Conservation (phyloP, 257 asterid genomes). For the Henckelia pumila region DNA sequence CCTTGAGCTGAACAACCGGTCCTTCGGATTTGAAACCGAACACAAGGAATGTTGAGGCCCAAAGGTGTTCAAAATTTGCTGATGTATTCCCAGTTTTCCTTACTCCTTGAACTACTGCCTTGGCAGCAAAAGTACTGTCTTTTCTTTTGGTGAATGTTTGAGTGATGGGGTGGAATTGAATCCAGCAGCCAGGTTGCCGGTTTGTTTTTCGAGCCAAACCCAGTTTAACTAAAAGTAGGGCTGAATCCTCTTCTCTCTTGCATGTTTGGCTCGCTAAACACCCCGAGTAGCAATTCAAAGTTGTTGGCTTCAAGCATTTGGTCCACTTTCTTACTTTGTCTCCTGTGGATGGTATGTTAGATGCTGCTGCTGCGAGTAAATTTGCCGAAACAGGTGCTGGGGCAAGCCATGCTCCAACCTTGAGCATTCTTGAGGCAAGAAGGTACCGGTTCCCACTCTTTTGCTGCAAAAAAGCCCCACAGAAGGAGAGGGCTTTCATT, state of each 20-base stretch:
- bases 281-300: slow-evolving; percentile 48
- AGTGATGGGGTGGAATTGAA: slow-evolving; percentile 74
- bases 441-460: slow-evolving; percentile 36
- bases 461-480: slow-evolving; percentile 47
- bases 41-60: slow-evolving; percentile 80
- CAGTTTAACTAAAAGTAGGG: slow-evolving; percentile 55
- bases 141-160: slow-evolving; percentile 52
- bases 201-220: slow-evolving; percentile 68
- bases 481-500: slow-evolving; percentile 50
- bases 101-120: slow-evolving; percentile 62
- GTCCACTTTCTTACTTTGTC: slow-evolving; percentile 57
- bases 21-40: slow-evolving; percentile 83
- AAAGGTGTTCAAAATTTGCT: slow-evolving; percentile 53
- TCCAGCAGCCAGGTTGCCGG: slow-evolving; percentile 62
- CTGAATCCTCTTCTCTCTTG: slow-evolving; percentile 75
- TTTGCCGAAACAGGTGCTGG: slow-evolving; percentile 62
- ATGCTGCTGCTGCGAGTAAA: slow-evolving; percentile 63
- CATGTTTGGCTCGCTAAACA: slow-evolving; percentile 53
- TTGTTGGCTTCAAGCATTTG: slow-evolving; percentile 36
- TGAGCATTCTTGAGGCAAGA: slow-evolving; percentile 63
- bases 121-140: slow-evolving; percentile 44
- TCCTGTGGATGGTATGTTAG: slow-evolving; percentile 40
- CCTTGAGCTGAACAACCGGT: slow-evolving; percentile 70
- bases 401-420: slow-evolving; percentile 78
- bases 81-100: slow-evolving; percentile 47